Evolutionary conservation across 2,329 filamentous ascomycete species (phyloP), one percentile per base, ranked within the genome.

Genomic region (Knufia petricola): DNA sequence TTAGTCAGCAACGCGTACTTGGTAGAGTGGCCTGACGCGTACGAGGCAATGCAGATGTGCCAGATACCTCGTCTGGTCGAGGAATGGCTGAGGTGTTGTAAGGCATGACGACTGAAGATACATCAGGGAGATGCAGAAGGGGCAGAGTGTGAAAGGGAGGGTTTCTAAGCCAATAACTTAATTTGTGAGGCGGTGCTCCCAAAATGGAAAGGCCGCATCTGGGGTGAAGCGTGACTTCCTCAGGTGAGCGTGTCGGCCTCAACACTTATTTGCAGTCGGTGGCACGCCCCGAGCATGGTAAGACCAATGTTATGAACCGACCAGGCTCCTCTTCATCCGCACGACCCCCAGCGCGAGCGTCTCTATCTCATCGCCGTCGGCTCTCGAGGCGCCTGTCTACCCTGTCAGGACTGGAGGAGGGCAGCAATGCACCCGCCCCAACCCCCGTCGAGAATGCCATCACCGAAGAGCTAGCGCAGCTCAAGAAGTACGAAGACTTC

Each of bases 401-500:
- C 30, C 73, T 85, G 49, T 84, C 81, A 48, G 77, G 69, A 52
- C 56, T 62, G 19, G 83, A 87, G 64, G 74, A 74, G 54, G 81
- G 79, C 52, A 76, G 82, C 51, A 69, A 72, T 51, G 68, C 69
- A 15, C 69, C 69, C 52, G 69, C 72, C 42, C 68, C 72, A 9
- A 73, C 64, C 28, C 66, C 72, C 23, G 79, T 75, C 48, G 79
- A 85, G 60, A 78, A 82, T 52, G 79, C 83, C 54, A 87, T 94
- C 57, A 85, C 88, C 52, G 89, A 96, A 63, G 92, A 98, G 70
- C 95, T 98, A 63, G 89, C 85, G 21, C 85, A 95, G 72, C 96
- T 98, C 64, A 95, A 95, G 70, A 79, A 90, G 70, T 98, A 98
- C 69, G 92, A 95, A 77, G 92, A 98, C 69, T 98, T 98, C 64